A percentile compares a stretch with the other conserved stretches of the same genome.
These are phyloP conservation scores for Dioscorea zingiberensis DNA, from an alignment of 106 monocot genomes.

Conservation along the genomic window DNA sequence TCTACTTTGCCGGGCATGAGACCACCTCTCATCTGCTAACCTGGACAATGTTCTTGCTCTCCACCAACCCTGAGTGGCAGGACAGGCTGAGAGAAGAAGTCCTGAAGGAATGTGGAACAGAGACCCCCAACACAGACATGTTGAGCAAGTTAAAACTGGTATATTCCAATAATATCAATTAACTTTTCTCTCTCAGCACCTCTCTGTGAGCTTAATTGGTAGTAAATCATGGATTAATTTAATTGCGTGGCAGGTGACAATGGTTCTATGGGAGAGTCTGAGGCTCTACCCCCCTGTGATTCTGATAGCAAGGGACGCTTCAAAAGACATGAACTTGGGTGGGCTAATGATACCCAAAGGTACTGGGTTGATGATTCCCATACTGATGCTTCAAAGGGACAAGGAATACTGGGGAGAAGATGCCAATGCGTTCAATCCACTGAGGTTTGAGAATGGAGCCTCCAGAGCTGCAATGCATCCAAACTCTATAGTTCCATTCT, in stretches of 20 bases:
- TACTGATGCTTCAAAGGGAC: constrained; percentile 28
- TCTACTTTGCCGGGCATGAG: constrained; percentile 67
- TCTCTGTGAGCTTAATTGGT: too few species aligned
- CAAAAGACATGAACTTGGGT: constrained; percentile 31
- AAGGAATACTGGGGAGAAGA: constrained; percentile 48
- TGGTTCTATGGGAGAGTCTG: constrained; percentile 41
- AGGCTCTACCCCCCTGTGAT: constrained; percentile 42
- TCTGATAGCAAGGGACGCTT: constrained; percentile 11
- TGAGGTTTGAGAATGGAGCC: constrained; percentile 28
- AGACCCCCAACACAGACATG: constrained; percentile 32
- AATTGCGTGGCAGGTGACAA: constrained; percentile 15
- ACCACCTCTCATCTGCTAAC: constrained; percentile 49
- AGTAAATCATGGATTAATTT: neutral
- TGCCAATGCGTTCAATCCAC: constrained; percentile 45
- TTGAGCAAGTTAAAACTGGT: neutral
- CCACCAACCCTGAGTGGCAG: constrained; percentile 57
- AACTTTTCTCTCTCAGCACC: too few species aligned
- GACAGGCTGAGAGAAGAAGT: constrained; percentile 53
- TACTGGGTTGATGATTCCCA: constrained; percentile 24
- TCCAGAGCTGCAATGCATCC: constrained; percentile 40
- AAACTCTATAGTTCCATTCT: constrained; percentile 47
- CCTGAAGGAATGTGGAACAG: constrained; percentile 31
- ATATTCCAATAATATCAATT: too few species aligned
- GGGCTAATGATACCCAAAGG: constrained; percentile 24
- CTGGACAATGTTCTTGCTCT: constrained; percentile 55